Base-by-base conservation (phyloP, 148 eudicot species). In the Cornus controversa region DNA sequence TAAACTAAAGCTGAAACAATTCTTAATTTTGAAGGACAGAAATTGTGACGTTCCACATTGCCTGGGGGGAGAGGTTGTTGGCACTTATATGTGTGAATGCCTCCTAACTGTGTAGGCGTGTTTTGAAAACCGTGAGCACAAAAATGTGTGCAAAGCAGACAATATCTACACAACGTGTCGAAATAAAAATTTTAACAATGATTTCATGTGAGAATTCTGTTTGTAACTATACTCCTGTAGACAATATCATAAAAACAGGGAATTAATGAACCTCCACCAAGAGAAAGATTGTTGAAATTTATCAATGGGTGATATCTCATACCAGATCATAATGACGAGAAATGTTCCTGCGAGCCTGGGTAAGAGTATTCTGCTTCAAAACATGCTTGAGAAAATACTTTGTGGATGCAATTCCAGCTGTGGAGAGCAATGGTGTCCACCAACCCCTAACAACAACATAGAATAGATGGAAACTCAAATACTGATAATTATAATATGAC, bases 241-340 rank as follows among this genome's bases (percentile, higher is more conserved):
- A 60, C 20, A 60, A 20, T 60, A 60, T 1, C 4, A 20, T 22
- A 7, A 4, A 60, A 22, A 60, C 0, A 6, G 64, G 22, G 8
- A 60, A 60, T 11, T 20, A 60, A 60, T 18, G 20, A 60, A 60
- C 64, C 24, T 7, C 24, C 64, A 60, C 1, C 23, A 60, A 18
- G 20, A 60, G 64, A 22, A 6, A 18, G 15, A 13, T 1, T 50
- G 20, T 0, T 13, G 57, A 50, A 2, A 50, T 11, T 11, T 11
- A 5, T 50, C 20, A 16, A 73, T 31, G 34, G 34, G 4, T 31
- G 34, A 1, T 40, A 58, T 69, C 14, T 25, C 81, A 77, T 88
- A 96, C 99, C 87, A 96, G 77, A 79, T 96, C 99, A 88, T 96
- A 96, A 75, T 96, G 99, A 34, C 94, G 90, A 78, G 99, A 93